phyloP scores from a whole-genome alignment of 2,329 filamentous ascomycete genomes.

The Alternaria ventricosa region DNA sequence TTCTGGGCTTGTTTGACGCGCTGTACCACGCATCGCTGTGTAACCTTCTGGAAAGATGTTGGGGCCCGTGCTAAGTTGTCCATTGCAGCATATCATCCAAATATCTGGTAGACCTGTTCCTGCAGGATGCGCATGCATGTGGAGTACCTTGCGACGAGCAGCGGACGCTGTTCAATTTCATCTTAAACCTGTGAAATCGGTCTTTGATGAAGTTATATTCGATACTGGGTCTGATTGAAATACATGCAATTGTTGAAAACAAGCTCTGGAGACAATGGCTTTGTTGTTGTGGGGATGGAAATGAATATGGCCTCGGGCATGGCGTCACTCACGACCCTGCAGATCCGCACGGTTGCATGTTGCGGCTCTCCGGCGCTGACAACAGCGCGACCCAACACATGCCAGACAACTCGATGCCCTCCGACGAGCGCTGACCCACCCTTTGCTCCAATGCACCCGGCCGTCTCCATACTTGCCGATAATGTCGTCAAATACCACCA shows the following conservation, averaged over 20 bases:
- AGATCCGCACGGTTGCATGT: slow-evolving; percentile 9
- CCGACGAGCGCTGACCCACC: slow-evolving; percentile 39
- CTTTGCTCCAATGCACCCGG: slow-evolving; percentile 48
- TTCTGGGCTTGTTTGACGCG: neutral
- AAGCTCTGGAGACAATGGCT: neutral
- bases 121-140: neutral
- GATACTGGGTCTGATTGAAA: neutral
- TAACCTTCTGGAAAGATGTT: neutral
- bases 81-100: neutral
- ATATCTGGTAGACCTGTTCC: neutral
- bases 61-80: neutral
- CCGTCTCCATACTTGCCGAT: slow-evolving; percentile 35
- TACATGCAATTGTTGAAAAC: fast-evolving
- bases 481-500: slow-evolving; percentile 42
- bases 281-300: neutral
- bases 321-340: slow-evolving; percentile 18
- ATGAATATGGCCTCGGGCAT: slow-evolving; percentile 1
- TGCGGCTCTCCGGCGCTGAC: slow-evolving; percentile 1
- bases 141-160: neutral
- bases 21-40: neutral
- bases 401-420: slow-evolving; percentile 36
- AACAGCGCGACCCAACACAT: slow-evolving; percentile 13
- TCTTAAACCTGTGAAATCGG: neutral
- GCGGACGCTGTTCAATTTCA: neutral
- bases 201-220: neutral